phyloP scores from a whole-genome alignment of 495 filamentous ascomycete genomes.

The Oidiodendron maius region DNA sequence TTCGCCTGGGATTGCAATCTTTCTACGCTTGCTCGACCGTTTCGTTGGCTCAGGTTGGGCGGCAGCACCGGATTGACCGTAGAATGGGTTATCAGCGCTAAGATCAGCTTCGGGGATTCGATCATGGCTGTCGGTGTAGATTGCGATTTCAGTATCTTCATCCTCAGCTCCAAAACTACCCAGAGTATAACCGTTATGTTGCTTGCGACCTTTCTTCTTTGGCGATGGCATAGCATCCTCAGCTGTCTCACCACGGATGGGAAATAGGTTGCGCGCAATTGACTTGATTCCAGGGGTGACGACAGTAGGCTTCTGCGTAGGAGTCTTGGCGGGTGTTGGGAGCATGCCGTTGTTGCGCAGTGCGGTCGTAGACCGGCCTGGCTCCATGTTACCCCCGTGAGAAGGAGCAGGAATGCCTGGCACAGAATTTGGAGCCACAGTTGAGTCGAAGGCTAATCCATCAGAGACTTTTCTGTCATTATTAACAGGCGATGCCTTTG shows the following conservation, averaged over 20 bases:
- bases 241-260: slow-evolving; percentile 32
- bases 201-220: slow-evolving; percentile 37
- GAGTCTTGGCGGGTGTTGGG: slow-evolving; percentile 88
- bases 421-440: slow-evolving; percentile 29
- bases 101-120: slow-evolving; percentile 68
- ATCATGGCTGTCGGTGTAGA: slow-evolving; percentile 87
- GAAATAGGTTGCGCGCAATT: slow-evolving; percentile 73
- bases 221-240: slow-evolving; percentile 55
- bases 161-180: slow-evolving; percentile 61
- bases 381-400: slow-evolving; percentile 7
- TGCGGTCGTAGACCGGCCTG: slow-evolving; percentile 11
- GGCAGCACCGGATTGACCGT: slow-evolving; percentile 31
- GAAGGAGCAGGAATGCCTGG: slow-evolving; percentile 28
- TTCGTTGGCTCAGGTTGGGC: slow-evolving; percentile 32
- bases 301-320: slow-evolving; percentile 59
- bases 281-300: slow-evolving; percentile 48
- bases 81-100: slow-evolving; percentile 71
- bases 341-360: slow-evolving; percentile 47
- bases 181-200: slow-evolving; percentile 55
- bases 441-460: slow-evolving; percentile 26
- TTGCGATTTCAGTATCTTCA: slow-evolving; percentile 56
- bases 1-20: slow-evolving; percentile 41
- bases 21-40: slow-evolving; percentile 29
- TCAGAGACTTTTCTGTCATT: slow-evolving; percentile 33
- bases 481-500: slow-evolving; percentile 22